Conservation (phyloP, 2,329 filamentous ascomycete species). For the Talaromyces sp. region DNA sequence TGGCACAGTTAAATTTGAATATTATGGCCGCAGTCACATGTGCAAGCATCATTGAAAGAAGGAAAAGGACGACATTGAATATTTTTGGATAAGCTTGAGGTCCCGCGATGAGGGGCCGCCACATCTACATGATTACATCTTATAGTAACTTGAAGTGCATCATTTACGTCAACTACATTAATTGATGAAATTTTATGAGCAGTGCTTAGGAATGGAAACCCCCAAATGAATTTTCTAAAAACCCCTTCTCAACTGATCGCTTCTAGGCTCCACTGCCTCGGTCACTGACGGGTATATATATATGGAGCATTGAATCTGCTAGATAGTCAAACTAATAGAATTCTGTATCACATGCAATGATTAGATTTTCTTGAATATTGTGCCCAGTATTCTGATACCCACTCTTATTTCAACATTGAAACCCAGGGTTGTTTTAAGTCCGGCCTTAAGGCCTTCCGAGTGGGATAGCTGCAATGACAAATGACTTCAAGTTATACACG, state of each 20-base stretch:
- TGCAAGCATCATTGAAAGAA: not conserved
- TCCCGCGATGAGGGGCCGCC: not conserved
- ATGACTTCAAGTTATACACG: not conserved
- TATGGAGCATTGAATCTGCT: no score
- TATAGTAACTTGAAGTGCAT: not conserved
- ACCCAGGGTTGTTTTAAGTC: not conserved
- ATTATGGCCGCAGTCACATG: no score
- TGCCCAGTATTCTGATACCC: no score
- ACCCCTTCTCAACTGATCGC: not conserved
- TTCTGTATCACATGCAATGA: no score
- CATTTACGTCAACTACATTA: not conserved
- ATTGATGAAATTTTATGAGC: no score
- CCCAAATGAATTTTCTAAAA: not conserved
- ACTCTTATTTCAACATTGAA: not conserved
- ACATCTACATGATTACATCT: not conserved
- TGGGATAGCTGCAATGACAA: not conserved
- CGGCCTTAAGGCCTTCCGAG: not conserved
- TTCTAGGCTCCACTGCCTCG: not conserved
- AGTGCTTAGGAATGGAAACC: not conserved
- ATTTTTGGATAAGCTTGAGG: not conserved
- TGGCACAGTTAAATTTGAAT: not conserved
- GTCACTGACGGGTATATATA: no score
- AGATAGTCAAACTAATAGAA: no score
- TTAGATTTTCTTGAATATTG: no score
- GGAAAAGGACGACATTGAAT: not conserved